These are phyloP conservation scores for Candida michaelii DNA, from an alignment of 805 yeast genomes.

Conservation along the genomic window DNA sequence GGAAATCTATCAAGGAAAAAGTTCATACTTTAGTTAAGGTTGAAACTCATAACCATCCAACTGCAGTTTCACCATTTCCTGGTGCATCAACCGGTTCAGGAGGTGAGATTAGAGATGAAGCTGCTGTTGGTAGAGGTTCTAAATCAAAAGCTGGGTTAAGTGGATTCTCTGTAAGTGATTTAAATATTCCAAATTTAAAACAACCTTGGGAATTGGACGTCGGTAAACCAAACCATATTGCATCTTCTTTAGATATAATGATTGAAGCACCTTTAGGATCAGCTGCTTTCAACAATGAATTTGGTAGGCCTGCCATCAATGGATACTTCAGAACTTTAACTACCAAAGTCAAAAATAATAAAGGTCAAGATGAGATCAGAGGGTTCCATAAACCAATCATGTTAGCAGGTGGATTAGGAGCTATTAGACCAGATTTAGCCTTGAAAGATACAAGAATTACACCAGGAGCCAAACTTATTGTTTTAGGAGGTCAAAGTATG, in stretches of 20 bases:
- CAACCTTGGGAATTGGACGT: conserved; percentile 96
- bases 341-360: conserved; percentile 63
- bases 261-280: conserved; percentile 96
- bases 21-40: conserved; percentile 93
- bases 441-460: conserved; percentile 84
- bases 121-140: conserved; percentile 99
- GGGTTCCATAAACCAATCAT: conserved; percentile 99
- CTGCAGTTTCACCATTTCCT: conserved; percentile 98
- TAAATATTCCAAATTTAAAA: conserved; percentile 75
- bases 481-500: conserved; percentile 97
- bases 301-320: conserved; percentile 95
- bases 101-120: conserved; percentile 99
- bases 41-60: conserved; percentile 98
- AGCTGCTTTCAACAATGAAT: conserved; percentile 97
- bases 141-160: conserved; percentile 94
- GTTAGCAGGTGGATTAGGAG: conserved; percentile 99
- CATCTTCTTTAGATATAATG: conserved; percentile 92
- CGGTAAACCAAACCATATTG: conserved; percentile 92
- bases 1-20: conserved; percentile 72
- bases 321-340: conserved; percentile 97
- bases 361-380: conserved; percentile 71
- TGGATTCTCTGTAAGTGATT: conserved; percentile 90
- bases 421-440: conserved; percentile 90
- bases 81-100: conserved; percentile 99
- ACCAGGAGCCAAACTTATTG: conserved; percentile 88